A percentile compares a stretch with the other conserved stretches of the same genome.
Conservation (phyloP, 495 filamentous ascomycete species). For the Aspergillus campestris region DNA sequence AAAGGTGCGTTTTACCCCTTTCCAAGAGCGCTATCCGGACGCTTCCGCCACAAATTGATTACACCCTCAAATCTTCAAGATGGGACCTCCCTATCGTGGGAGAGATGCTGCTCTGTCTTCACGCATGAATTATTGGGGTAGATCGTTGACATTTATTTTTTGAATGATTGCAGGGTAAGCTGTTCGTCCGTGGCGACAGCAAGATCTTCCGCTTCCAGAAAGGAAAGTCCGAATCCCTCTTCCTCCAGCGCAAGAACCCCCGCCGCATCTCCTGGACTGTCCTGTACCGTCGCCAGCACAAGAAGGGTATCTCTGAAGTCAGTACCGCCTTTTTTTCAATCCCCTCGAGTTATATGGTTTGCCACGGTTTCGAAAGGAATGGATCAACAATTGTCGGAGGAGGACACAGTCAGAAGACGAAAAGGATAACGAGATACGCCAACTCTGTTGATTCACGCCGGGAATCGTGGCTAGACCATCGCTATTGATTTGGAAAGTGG, state of each 20-base stretch:
- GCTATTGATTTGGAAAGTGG: neutral
- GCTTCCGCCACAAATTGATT: neutral
- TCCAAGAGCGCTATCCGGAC: conserved; percentile 3
- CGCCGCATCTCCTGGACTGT: conserved; percentile 98
- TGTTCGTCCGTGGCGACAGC: conserved; percentile 98
- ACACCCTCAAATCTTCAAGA: neutral
- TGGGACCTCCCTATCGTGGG: neutral
- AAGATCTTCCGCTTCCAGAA: conserved; percentile 99
- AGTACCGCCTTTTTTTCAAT: conserved; percentile 29
- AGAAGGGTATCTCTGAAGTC: conserved; percentile 99
- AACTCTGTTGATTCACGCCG: neutral
- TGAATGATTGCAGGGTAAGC: conserved; percentile 66
- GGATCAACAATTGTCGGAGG: conserved; percentile 1
- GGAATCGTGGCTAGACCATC: no score
- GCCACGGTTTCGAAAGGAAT: neutral
- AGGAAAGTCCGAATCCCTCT: conserved; percentile 98
- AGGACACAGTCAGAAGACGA: neutral
- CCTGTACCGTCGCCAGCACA: conserved; percentile 95
- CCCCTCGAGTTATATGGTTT: conserved; percentile 11
- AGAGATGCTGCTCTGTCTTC: neutral
- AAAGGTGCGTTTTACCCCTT: conserved; percentile 63
- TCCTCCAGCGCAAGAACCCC: conserved; percentile 99
- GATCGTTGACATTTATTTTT: conserved; percentile 25
- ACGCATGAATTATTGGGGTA: conserved; percentile 5
- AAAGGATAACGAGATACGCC: neutral